Evolutionary conservation across 2,329 filamentous ascomycete species (phyloP), one percentile per base, ranked within the genome.

Genomic region (Neodidymelliopsis sp.): DNA sequence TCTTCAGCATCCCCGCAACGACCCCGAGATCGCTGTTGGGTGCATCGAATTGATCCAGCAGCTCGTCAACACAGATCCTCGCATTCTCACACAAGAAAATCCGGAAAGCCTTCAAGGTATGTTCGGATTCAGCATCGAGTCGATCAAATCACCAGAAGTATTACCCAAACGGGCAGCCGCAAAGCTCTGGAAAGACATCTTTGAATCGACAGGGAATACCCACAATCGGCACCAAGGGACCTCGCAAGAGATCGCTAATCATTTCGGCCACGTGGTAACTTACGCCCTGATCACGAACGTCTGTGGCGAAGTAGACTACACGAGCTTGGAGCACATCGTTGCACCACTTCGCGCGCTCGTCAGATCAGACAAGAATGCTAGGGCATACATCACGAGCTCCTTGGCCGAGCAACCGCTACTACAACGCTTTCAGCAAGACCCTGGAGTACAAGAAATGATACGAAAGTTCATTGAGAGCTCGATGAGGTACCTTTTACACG

Each of bases 151-250:
- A 10, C 84, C 80, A 22, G 90, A 94, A 50, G 85, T 88, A 0
- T 75, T 95, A 8, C 88, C 89, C 0, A 95, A 94, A 72, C 82
- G 82, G 22, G 83, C 88, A 2, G 83, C 90, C 1, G 83, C 86
- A 7, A 84, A 88, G 20, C 89, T 95, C 54, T 94, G 90, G 89
- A 71, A 67, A 42, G 67, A 73, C 25, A 66, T 72, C 10, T 71
- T 73, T 47, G 69, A 71, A 33, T 53, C 69, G 13, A 58, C 61
- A 13, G 60, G 59, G 5, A 65, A 64, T 25, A 64, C 63, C 4
- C 62, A 63, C 24, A 65, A 49, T 40, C 52, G 56, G 34, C 47
- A 69, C 24, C 66, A 70, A 43, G 48, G 41, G 4, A 71, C 66
- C 6, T 64, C 59, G 10, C 67, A 71, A 47, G 66, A 72, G 16